These are phyloP conservation scores for Fusarium anthophilum DNA, from an alignment of 2,329 filamentous ascomycete species.

Conservation along the genomic window DNA sequence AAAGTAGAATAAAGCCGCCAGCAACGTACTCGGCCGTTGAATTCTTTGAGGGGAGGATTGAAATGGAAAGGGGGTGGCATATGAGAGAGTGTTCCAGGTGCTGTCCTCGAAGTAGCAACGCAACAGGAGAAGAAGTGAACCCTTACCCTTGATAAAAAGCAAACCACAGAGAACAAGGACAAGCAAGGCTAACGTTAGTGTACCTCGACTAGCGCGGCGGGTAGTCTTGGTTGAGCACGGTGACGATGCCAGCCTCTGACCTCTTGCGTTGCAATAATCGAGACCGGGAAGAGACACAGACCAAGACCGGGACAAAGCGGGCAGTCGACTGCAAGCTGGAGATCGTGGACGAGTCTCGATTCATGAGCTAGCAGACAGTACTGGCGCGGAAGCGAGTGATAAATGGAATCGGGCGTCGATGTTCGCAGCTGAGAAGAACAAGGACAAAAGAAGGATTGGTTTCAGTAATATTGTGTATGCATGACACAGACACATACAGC, in stretches of 20 bases:
- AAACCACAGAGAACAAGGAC: conserved; percentile 37
- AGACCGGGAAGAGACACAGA: conserved; percentile 33
- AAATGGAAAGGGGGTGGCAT: conserved; percentile 36
- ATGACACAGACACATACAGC: conserved; percentile 32
- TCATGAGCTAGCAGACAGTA: conserved; percentile 7
- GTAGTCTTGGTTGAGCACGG: conserved; percentile 35
- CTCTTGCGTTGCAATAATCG: conserved; percentile 26
- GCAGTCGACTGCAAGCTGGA: conserved; percentile 2
- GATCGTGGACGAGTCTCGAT: conserved; percentile 23
- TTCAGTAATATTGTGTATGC: conserved; percentile 31
- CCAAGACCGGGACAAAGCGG: conserved; percentile 34
- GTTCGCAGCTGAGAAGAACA: conserved; percentile 18
- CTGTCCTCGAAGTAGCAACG: conserved; percentile 36
- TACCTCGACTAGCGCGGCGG: conserved; percentile 35
- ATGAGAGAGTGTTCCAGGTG: conserved; percentile 32
- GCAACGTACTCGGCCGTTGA: conserved; percentile 34
- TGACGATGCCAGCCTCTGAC: conserved; percentile 38
- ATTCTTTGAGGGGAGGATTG: conserved; percentile 32
- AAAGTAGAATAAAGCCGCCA: conserved; percentile 22
- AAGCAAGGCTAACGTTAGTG: conserved; percentile 34
- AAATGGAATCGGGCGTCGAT: conserved; percentile 18
- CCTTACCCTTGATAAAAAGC: conserved; percentile 42
- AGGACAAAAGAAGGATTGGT: conserved; percentile 17
- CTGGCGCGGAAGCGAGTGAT: conserved; percentile 17
- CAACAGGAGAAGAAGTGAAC: conserved; percentile 41